A percentile compares a stretch with the other conserved stretches of the same genome.
These are phyloP conservation scores for Nakazawaea sp. DNA, from an alignment of 805 yeast genomes.

Conservation along the genomic window DNA sequence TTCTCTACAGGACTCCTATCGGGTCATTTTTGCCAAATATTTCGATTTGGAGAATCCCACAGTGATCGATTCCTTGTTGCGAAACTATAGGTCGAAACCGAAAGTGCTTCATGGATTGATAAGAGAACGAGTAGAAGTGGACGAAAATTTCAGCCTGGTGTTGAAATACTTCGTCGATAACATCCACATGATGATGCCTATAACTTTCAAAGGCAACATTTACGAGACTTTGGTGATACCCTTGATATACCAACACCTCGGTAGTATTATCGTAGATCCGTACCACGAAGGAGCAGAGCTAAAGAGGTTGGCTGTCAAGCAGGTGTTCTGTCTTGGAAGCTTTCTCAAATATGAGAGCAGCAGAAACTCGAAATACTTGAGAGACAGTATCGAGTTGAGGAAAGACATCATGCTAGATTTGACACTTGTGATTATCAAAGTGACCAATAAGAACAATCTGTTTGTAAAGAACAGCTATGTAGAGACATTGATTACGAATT, in stretches of 20 bases:
- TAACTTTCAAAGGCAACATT: constrained; percentile 13
- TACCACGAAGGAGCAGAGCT: neutral
- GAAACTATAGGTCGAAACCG: neutral
- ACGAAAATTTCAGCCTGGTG: constrained; percentile 12
- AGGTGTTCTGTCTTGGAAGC: constrained; percentile 9
- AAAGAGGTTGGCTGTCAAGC: constrained; percentile 5
- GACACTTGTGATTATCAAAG: constrained; percentile 22
- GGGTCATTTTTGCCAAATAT: constrained; percentile 18
- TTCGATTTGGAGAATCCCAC: constrained; percentile 5
- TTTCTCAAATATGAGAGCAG: constrained; percentile 5
- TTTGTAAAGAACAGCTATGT: constrained; percentile 23
- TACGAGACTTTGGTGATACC: constrained; percentile 13
- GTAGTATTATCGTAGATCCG: constrained; percentile 2
- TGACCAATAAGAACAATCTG: constrained; percentile 30
- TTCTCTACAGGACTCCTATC: constrained; percentile 17
- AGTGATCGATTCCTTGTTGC: neutral
- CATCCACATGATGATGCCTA: constrained; percentile 11
- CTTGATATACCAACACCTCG: constrained; percentile 7
- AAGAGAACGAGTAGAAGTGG: neutral
- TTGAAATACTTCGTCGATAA: constrained; percentile 14
- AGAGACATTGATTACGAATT: constrained; percentile 3
- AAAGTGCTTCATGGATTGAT: neutral
- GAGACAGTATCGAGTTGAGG: constrained; percentile 4
- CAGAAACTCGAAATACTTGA: neutral
- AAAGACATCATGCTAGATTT: constrained; percentile 3